phyloP scores from a whole-genome alignment of 805 yeast species.

The Kazachstania viticola region DNA sequence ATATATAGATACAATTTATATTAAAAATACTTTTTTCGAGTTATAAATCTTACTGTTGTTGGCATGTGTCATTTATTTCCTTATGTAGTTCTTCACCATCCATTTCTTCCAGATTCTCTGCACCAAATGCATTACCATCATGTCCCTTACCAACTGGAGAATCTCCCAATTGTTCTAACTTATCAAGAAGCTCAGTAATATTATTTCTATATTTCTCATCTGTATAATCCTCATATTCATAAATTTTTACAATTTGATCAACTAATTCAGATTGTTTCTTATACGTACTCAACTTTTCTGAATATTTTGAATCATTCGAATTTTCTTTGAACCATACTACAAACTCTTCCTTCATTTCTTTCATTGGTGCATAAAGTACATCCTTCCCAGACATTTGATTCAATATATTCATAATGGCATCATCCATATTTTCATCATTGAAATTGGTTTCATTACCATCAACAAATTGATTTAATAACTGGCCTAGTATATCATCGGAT shows the following conservation, averaged over 20 bases:
- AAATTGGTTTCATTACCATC: slow-evolving; percentile 27
- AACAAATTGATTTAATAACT: slow-evolving; percentile 53
- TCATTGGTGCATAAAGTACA: slow-evolving; percentile 78
- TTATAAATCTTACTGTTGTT: slow-evolving; percentile 17
- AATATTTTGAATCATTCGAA: slow-evolving; percentile 30
- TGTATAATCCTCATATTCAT: slow-evolving; percentile 50
- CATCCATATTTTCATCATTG: slow-evolving; percentile 35
- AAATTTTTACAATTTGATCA: slow-evolving; percentile 46
- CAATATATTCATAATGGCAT: slow-evolving; percentile 61
- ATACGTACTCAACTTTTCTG: slow-evolving; percentile 42
- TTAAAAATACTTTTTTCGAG: background rate
- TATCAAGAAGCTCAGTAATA: slow-evolving; percentile 19
- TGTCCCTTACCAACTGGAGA: slow-evolving; percentile 22
- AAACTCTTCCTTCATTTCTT: slow-evolving; percentile 63
- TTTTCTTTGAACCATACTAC: slow-evolving; percentile 58
- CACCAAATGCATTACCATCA: slow-evolving; percentile 4
- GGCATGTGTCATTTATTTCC: slow-evolving; percentile 21
- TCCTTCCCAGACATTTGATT: slow-evolving; percentile 76
- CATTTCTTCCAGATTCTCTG: slow-evolving; percentile 10
- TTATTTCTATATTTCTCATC: slow-evolving; percentile 14
- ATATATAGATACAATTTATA: background rate
- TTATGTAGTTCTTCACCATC: slow-evolving; percentile 14
- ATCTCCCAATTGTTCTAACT: slow-evolving; percentile 23
- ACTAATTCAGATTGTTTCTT: slow-evolving; percentile 52
- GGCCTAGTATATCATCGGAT: slow-evolving; percentile 44